These are phyloP conservation scores for Pseudogymnoascus sp. DNA, from an alignment of 2,329 filamentous ascomycete genomes.

Conservation along the genomic window DNA sequence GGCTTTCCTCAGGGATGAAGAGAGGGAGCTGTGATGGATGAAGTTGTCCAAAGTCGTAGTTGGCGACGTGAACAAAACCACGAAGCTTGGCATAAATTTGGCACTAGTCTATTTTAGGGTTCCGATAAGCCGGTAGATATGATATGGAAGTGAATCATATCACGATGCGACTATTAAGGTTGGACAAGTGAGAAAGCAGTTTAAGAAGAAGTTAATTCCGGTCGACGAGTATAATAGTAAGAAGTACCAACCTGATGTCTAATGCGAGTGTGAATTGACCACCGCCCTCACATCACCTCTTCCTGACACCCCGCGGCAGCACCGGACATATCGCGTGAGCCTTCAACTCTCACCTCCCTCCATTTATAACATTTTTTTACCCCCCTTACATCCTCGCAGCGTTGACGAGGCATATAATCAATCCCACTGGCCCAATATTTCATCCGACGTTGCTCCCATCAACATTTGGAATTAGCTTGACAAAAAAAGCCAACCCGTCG, in stretches of 20 bases:
- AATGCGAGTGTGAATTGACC: neutral
- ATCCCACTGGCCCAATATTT: neutral
- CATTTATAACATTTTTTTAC: neutral
- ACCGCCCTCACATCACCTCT: neutral
- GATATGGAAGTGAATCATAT: neutral
- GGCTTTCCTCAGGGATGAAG: neutral
- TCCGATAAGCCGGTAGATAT: neutral
- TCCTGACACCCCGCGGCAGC: neutral
- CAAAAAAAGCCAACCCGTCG: neutral
- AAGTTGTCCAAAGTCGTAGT: slow-evolving; percentile 3
- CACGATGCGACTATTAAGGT: neutral
- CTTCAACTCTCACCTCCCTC: neutral
- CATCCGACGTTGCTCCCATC: neutral
- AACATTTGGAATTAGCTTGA: neutral
- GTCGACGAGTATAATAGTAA: neutral
- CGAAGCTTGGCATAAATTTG: neutral
- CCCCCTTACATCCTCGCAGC: neutral
- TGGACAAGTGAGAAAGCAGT: neutral
- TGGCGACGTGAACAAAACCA: neutral
- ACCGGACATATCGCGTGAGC: neutral
- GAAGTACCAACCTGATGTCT: too few relatives aligned
- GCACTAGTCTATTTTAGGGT: neutral
- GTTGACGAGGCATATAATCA: neutral
- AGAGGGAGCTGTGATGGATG: neutral
- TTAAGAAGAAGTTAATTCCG: neutral